Percentiles rank a stretch among this genome's conserved stretches.
phyloP scores from a whole-genome alignment of 768 basidiomycete genomes.

The Imleria badia region DNA sequence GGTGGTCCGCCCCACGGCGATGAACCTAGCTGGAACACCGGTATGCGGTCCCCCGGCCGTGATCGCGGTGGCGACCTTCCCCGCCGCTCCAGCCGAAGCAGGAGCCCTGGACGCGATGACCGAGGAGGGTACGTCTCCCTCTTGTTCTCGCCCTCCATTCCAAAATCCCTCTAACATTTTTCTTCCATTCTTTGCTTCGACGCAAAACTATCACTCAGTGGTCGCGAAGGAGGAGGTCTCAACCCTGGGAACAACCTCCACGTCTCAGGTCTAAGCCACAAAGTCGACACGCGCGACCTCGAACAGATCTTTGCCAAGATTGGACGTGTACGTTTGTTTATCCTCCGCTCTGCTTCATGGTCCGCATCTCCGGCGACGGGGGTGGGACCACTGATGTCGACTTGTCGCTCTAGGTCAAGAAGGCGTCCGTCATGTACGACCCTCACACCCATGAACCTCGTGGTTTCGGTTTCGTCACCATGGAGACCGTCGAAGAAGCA shows the following conservation, averaged over 20 bases:
- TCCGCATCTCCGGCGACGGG: neutral
- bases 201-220: neutral
- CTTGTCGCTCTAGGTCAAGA: constrained; percentile 43
- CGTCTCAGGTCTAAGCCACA: constrained; percentile 57
- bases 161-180: neutral
- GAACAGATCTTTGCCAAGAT: constrained; percentile 86
- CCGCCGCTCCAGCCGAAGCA: constrained; percentile 73
- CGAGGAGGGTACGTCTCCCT: constrained; percentile 55
- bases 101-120: constrained; percentile 65
- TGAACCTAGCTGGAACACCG: constrained; percentile 53
- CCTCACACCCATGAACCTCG: constrained; percentile 71
- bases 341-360: neutral
- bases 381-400: constrained; percentile 4
- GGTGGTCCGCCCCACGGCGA: constrained; percentile 50
- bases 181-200: neutral
- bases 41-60: constrained; percentile 43
- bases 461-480: constrained; percentile 88
- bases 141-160: neutral
- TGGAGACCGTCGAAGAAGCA: constrained; percentile 83
- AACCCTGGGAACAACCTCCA: constrained; percentile 71
- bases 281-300: constrained; percentile 80
- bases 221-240: constrained; percentile 35
- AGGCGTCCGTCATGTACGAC: constrained; percentile 71
- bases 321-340: constrained; percentile 62
- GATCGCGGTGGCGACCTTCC: constrained; percentile 48